Conservation (phyloP, 2,329 filamentous ascomycete species). For the Leptoxyphium fumago region DNA sequence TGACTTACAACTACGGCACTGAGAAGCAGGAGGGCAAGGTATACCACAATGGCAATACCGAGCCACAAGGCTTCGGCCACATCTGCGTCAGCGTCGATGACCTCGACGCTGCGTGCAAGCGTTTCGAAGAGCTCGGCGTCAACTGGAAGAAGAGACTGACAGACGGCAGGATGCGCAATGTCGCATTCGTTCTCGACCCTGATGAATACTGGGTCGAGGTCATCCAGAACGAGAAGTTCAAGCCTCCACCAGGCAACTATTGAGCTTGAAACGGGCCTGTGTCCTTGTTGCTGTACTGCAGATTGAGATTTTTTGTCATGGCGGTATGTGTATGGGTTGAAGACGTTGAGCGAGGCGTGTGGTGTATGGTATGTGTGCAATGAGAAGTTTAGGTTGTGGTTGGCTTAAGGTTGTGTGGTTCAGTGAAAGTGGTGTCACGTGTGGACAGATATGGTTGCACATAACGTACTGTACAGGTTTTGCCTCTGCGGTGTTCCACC, state of each 20-base stretch:
- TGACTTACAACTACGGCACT: constrained; percentile 73
- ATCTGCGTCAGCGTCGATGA: constrained; percentile 82
- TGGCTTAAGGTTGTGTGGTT: too few species aligned
- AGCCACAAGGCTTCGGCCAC: constrained; percentile 89
- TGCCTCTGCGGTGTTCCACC: too few species aligned
- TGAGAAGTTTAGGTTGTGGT: background rate
- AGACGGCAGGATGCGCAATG: constrained; percentile 79
- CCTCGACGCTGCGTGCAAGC: constrained; percentile 70
- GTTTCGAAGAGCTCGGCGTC: constrained; percentile 69
- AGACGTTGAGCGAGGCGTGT: background rate
- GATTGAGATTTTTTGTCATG: background rate
- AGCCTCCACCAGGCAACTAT: constrained; percentile 14
- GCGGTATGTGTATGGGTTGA: background rate
- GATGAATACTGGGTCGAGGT: constrained; percentile 72
- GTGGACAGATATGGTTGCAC: too few species aligned
- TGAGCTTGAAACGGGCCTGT: background rate
- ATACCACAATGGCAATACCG: constrained; percentile 84
- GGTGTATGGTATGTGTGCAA: background rate
- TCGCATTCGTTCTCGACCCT: constrained; percentile 77
- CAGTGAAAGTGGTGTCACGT: too few species aligned
- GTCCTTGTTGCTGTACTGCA: background rate
- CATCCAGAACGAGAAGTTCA: constrained; percentile 62
- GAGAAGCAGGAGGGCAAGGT: constrained; percentile 73
- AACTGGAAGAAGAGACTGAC: constrained; percentile 93
- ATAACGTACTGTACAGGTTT: too few species aligned